These are phyloP conservation scores for Aristolochia californica DNA, from an alignment of 164 flowering plant species.

Conservation along the genomic window DNA sequence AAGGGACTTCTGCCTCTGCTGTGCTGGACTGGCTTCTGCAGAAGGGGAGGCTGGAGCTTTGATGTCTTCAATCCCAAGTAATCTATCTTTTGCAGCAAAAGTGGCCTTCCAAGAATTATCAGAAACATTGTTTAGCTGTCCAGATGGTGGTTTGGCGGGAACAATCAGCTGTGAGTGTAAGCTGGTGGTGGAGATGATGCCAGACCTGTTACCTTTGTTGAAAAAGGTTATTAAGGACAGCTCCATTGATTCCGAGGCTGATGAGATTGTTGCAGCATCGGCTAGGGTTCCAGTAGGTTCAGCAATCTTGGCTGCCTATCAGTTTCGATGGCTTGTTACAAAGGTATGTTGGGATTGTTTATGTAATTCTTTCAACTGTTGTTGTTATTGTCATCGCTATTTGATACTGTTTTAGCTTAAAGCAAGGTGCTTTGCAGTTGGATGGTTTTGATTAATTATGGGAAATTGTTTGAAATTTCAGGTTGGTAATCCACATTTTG, in stretches of 20 bases:
- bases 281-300: conserved; percentile 59
- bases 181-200: conserved; percentile 53
- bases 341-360: conserved; percentile 35
- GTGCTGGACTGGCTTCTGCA: conserved; percentile 52
- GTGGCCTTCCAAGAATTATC: conserved; percentile 38
- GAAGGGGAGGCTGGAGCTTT: conserved; percentile 20
- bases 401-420: too few species aligned
- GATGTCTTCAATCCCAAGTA: conserved; percentile 54
- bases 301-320: conserved; percentile 80
- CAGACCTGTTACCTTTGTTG: conserved; percentile 44
- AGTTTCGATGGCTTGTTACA: conserved; percentile 75
- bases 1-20: conserved; percentile 51
- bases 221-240: conserved; percentile 64
- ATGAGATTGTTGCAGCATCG: conserved; percentile 52
- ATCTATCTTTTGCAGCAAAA: conserved; percentile 28
- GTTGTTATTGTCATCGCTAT: background rate
- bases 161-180: conserved; percentile 28
- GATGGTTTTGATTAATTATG: background rate
- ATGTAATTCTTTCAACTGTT: background rate
- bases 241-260: conserved; percentile 45
- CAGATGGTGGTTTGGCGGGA: conserved; percentile 9
- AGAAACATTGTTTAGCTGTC: conserved; percentile 14
- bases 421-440: too few species aligned
- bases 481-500: conserved; percentile 62
- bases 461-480: conserved; percentile 15